Evolutionary conservation across 78 protist genomes (phyloP), one percentile per base, ranked within the genome.

Genomic region (Dictyostelium purpureum): DNA sequence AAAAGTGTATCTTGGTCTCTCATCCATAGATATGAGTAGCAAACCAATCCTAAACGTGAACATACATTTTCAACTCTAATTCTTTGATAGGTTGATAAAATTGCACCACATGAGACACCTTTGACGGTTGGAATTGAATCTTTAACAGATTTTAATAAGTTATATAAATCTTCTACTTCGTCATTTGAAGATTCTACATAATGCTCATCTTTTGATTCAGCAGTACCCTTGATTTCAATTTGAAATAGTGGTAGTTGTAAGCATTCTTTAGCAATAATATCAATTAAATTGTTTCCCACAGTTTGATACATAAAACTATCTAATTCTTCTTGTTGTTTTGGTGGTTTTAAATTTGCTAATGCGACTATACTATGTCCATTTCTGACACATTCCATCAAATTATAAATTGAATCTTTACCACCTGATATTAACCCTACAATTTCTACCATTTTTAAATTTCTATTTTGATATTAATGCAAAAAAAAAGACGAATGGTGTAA

Each of bases 241-340:
- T 90, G 88, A 45, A 75, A 77, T 47, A 98, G 77, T 14, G 99
- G 99, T n/a, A 97, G 51, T 5, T 51, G 96, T 26, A 96, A 14
- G 42, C 95, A 87, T 6, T 56, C 74, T 0, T 59, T 59, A 0
- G 98, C 97, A 9, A 95, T 28, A 16, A 61, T 40, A 1, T 49
- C 90, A 18, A 98, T 74, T 3, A 56, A 92, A 31, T 74, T 89
- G 71, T 89, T 94, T 1, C 98, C 99, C 28, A 98, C 98, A 0
- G 99, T 97, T 73, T 99, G 99, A 79, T 87, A 99, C 98, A 95
- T 97, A 94, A 37, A 97, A 26, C 96, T 82, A 78, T 98, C 99
- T 18, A 98, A 80, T 89, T 99, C 99, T 35, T 95, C 97, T n/a
- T 77, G 10, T 0, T 16, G 16, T 26, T 56, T 19, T 49, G 87